Conservation (phyloP, 345 rosid species). For the Nasturtium officinale region DNA sequence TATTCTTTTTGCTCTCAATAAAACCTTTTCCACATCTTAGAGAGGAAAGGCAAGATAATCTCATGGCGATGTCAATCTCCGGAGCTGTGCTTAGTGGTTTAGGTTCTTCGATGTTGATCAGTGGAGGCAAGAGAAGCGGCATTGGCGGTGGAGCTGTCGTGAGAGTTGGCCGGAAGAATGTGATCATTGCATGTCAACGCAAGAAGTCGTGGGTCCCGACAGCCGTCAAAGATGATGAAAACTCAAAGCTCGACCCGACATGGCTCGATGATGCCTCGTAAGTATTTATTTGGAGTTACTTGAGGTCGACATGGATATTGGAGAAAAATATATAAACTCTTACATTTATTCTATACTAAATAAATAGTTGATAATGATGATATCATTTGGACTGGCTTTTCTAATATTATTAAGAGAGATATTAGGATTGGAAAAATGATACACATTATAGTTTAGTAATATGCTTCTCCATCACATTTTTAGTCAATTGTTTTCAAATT, state of each 20-base stretch:
- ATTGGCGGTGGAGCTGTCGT: conserved; percentile 2
- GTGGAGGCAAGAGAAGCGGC: conserved; percentile 16
- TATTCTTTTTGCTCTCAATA: neutral
- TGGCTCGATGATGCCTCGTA: conserved; percentile 45
- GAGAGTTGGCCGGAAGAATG: conserved; percentile 19
- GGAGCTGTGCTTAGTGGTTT: conserved; percentile 35
- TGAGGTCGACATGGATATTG: neutral
- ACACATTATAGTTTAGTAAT: conserved; percentile 2
- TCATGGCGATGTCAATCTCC: conserved; percentile 26
- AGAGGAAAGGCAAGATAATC: neutral
- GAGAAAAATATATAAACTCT: neutral
- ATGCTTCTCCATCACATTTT: neutral
- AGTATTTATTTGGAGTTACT: conserved; percentile 20
- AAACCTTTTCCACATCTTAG: neutral
- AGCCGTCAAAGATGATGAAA: conserved; percentile 26
- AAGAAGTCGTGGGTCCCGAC: conserved; percentile 18
- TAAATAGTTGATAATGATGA: neutral
- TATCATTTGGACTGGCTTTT: neutral
- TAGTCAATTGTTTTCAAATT: neutral
- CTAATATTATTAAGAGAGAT: neutral
- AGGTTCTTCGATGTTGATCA: conserved; percentile 22
- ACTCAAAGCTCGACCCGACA: conserved; percentile 34
- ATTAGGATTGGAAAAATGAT: neutral
- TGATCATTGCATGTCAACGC: conserved; percentile 2
- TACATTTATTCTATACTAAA: neutral